A percentile compares a stretch with the other conserved stretches of the same genome.
Conservation (phyloP, 805 yeast species). For the Tetrapisispora nanseiensis region DNA sequence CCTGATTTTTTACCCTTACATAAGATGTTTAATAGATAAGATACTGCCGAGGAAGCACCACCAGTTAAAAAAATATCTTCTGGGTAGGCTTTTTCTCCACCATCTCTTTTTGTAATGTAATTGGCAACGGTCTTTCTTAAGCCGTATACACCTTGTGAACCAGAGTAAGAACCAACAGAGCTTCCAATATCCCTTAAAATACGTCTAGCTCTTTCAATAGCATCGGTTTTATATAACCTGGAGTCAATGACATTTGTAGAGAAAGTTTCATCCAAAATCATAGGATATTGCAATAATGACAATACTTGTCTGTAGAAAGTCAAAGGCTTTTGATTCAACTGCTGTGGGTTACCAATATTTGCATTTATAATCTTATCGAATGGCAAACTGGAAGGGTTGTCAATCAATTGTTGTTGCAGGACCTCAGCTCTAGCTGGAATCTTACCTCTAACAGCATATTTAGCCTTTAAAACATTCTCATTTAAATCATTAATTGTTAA, state of each 20-base stretch:
- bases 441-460: slow-evolving; percentile 92
- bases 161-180: slow-evolving; percentile 91
- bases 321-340: slow-evolving; percentile 84
- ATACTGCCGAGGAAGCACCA: slow-evolving; percentile 95
- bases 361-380: slow-evolving; percentile 74
- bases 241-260: slow-evolving; percentile 6
- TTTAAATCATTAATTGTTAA: slow-evolving; percentile 50
- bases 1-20: slow-evolving; percentile 63
- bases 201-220: slow-evolving; percentile 55
- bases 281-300: slow-evolving; percentile 79
- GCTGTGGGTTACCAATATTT: slow-evolving; percentile 97
- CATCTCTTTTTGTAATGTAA: slow-evolving; percentile 73
- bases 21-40: slow-evolving; percentile 60
- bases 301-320: slow-evolving; percentile 92
- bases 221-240: slow-evolving; percentile 49
- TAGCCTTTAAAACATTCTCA: slow-evolving; percentile 67
- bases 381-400: slow-evolving; percentile 56
- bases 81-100: slow-evolving; percentile 56
- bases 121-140: slow-evolving; percentile 73
- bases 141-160: slow-evolving; percentile 74
- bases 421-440: slow-evolving; percentile 93
- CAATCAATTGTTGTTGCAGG: slow-evolving; percentile 45
- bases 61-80: slow-evolving; percentile 74
- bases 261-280: slow-evolving; percentile 34
- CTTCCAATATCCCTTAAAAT: slow-evolving; percentile 54